Conservation (phyloP, 139 green algal genomes). For the Zygnema circumcarinatum region DNA sequence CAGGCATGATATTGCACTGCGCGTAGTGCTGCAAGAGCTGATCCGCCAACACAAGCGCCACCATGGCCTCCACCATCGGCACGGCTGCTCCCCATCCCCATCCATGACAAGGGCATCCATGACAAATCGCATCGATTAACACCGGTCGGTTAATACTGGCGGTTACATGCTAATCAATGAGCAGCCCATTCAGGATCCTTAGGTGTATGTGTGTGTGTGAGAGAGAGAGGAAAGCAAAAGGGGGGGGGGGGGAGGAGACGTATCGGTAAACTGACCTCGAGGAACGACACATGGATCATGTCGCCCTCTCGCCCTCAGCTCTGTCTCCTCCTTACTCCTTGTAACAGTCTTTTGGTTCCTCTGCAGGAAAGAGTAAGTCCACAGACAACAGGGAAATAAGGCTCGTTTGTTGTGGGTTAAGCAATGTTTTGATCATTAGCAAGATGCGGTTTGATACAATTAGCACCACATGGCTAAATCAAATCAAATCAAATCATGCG, state of each 20-base stretch:
- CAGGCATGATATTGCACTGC: constrained; percentile 92
- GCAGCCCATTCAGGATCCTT: background rate
- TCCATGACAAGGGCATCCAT: background rate
- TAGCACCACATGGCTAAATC: too few species aligned
- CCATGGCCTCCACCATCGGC: constrained; percentile 99
- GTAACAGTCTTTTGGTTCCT: constrained; percentile 66
- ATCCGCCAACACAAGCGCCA: constrained; percentile 94
- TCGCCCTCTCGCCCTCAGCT: constrained; percentile 86
- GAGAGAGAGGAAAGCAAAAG: background rate
- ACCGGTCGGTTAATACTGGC: background rate
- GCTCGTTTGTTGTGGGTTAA: too few species aligned
- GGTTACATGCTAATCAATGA: background rate
- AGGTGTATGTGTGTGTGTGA: background rate
- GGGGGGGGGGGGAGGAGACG: background rate
- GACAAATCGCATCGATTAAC: background rate
- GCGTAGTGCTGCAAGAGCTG: constrained; percentile 91
- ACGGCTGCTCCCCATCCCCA: constrained; percentile 71
- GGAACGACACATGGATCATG: constrained; percentile 98
- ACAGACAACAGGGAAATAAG: too few species aligned
- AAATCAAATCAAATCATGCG: too few species aligned
- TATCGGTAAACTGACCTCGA: constrained; percentile 62
- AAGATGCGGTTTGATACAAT: too few species aligned
- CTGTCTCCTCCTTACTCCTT: constrained; percentile 72
- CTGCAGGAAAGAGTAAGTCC: constrained; percentile 31
- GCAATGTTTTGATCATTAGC: too few species aligned